Percentiles rank a stretch among this genome's conserved stretches.
phyloP scores from a whole-genome alignment of 164 flowering plant species.

The Magnolia officinalis region DNA sequence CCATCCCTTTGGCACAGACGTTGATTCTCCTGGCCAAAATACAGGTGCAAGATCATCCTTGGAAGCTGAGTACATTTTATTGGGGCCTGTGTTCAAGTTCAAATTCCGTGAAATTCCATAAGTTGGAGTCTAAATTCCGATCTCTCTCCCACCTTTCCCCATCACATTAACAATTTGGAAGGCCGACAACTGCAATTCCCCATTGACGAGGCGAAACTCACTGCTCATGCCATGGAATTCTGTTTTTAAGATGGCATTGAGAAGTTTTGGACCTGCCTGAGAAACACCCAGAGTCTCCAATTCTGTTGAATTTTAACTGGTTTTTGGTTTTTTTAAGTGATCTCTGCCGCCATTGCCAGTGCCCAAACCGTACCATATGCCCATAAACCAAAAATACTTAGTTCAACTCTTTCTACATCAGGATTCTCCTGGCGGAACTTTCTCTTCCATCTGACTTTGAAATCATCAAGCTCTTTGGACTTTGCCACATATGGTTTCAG shows the following conservation, averaged over 20 bases:
- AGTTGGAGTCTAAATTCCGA: conserved; percentile 39
- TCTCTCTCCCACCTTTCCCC: conserved; percentile 14
- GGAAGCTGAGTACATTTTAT: background rate
- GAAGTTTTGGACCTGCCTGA: background rate
- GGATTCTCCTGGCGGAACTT: conserved; percentile 19
- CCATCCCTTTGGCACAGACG: conserved; percentile 13
- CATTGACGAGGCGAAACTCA: conserved; percentile 25
- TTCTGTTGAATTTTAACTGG: background rate
- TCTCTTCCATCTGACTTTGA: conserved; percentile 27
- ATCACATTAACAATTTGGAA: conserved; percentile 38
- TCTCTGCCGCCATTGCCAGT: background rate
- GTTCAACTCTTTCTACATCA: background rate
- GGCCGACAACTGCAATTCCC: conserved; percentile 20
- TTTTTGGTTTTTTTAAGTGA: background rate
- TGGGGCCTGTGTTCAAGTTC: background rate
- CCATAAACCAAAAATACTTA: conserved; percentile 10
- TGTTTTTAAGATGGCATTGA: background rate
- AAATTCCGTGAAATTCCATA: conserved; percentile 9
- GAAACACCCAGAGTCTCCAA: background rate
- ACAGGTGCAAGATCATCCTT: background rate
- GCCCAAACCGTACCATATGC: conserved; percentile 19
- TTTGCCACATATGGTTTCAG: conserved; percentile 24
- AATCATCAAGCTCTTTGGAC: conserved; percentile 18
- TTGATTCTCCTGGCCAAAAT: conserved; percentile 15
- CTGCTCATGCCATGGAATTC: conserved; percentile 35